A percentile compares a stretch with the other conserved stretches of the same genome.
Evolutionary conservation across 192 early-diverging fungal species (phyloP).

Genomic region (Coemansia sp.): DNA sequence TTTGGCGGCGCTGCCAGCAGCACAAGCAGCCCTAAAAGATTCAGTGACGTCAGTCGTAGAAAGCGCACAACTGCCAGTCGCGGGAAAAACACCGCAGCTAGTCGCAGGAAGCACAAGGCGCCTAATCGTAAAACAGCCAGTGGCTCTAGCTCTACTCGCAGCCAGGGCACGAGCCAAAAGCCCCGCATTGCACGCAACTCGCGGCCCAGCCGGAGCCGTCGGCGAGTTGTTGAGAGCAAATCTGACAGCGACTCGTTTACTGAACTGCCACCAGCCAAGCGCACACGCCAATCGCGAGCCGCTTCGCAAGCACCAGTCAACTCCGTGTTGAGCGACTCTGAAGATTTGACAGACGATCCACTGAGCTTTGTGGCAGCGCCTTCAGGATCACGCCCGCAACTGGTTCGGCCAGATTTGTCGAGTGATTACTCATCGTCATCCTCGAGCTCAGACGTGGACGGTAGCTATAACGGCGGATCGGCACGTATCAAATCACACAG

Average conservation of each 20-base stretch:
- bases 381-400: not conserved
- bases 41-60: not conserved
- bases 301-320: not conserved
- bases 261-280: conserved; percentile 11
- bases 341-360: conserved; percentile 21
- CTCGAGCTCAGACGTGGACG: not conserved
- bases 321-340: conserved; percentile 16
- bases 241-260: conserved; percentile 39
- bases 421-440: not conserved
- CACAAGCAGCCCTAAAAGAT: not conserved
- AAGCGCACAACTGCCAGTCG: not conserved
- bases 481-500: not conserved
- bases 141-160: not conserved
- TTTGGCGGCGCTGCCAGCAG: conserved; percentile 12
- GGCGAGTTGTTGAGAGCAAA: not conserved
- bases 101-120: not conserved
- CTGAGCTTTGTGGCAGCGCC: not conserved
- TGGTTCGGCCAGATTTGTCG: not conserved
- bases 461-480: not conserved
- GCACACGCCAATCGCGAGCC: not conserved
- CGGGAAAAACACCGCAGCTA: not conserved
- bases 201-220: not conserved
- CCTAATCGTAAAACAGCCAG: not conserved
- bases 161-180: not conserved
- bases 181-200: not conserved